A percentile compares a stretch with the other conserved stretches of the same genome.
phyloP scores from a whole-genome alignment of 1,284 basidiomycete species.

The Tremellales sp. region DNA sequence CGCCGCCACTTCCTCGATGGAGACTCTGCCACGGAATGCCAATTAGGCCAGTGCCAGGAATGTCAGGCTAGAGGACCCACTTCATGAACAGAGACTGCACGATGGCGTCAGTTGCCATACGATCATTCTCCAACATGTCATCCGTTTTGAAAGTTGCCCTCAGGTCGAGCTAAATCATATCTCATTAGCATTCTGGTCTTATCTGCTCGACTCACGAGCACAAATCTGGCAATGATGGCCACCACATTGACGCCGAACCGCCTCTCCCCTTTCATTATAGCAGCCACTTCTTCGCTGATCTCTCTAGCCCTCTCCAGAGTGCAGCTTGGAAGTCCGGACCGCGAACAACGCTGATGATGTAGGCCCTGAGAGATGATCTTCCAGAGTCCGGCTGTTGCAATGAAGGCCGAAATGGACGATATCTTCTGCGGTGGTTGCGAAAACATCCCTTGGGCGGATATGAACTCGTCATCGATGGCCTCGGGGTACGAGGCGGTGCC shows the following conservation, averaged over 20 bases:
- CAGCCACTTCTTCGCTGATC: constrained; percentile 24
- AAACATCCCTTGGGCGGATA: constrained; percentile 47
- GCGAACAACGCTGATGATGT: constrained; percentile 42
- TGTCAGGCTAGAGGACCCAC: constrained; percentile 18
- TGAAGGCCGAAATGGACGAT: constrained; percentile 44
- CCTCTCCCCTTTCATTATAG: constrained; percentile 32
- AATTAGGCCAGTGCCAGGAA: not conserved
- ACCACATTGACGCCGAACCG: constrained; percentile 33
- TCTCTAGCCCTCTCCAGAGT: constrained; percentile 15
- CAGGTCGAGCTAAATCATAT: constrained; percentile 29
- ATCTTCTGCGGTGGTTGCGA: constrained; percentile 37
- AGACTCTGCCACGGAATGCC: constrained; percentile 24
- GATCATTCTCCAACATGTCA: constrained; percentile 36
- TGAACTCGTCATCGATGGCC: constrained; percentile 46
- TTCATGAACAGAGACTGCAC: constrained; percentile 43
- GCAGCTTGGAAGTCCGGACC: constrained; percentile 19
- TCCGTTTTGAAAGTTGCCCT: constrained; percentile 33
- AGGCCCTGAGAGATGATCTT: constrained; percentile 44
- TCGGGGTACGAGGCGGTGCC: constrained; percentile 42
- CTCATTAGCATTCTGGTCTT: not conserved
- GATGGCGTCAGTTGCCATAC: constrained; percentile 42
- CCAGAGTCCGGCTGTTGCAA: constrained; percentile 41
- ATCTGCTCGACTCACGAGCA: constrained; percentile 31
- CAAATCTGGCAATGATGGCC: constrained; percentile 45
- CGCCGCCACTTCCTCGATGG: constrained; percentile 44